Conservation (phyloP, 169 alveolate genomes). For the Condylostoma magnum region DNA sequence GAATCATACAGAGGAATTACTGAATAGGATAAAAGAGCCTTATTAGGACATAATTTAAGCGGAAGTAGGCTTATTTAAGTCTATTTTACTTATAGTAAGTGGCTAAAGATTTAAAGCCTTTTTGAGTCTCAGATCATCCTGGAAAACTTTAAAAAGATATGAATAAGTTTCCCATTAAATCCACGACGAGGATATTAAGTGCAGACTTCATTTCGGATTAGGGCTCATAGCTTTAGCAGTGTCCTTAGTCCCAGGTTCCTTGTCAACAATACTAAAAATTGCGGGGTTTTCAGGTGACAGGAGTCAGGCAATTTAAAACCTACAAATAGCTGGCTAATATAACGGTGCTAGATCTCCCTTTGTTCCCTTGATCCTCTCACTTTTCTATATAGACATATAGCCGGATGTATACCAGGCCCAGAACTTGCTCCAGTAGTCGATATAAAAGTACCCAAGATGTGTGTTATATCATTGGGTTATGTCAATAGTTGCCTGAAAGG, state of each 20-base stretch:
- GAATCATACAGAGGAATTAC: not conserved
- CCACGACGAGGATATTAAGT: conserved; percentile 30
- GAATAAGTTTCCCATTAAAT: conserved; percentile 14
- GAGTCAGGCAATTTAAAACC: conserved; percentile 32
- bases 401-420: conserved; percentile 39
- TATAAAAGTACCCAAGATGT: conserved; percentile 39
- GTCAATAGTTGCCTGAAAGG: conserved; percentile 47
- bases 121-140: conserved; percentile 33
- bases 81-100: conserved; percentile 35
- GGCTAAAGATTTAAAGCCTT: conserved; percentile 50
- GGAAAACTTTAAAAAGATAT: conserved; percentile 40
- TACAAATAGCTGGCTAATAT: conserved; percentile 24
- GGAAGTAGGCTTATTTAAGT: conserved; percentile 37
- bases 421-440: not conserved
- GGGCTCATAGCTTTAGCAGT: conserved; percentile 44
- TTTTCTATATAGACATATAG: conserved; percentile 47
- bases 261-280: conserved; percentile 34
- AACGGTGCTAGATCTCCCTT: conserved; percentile 27
- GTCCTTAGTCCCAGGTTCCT: conserved; percentile 34
- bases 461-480: conserved; percentile 47
- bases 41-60: conserved; percentile 28
- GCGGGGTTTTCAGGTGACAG: conserved; percentile 45
- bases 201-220: conserved; percentile 41
- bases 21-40: not conserved
- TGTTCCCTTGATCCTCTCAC: conserved; percentile 35